Evolutionary conservation across 257 asterid species (phyloP), one percentile per base, ranked within the genome.

Genomic region (Fraxinus excelsior): DNA sequence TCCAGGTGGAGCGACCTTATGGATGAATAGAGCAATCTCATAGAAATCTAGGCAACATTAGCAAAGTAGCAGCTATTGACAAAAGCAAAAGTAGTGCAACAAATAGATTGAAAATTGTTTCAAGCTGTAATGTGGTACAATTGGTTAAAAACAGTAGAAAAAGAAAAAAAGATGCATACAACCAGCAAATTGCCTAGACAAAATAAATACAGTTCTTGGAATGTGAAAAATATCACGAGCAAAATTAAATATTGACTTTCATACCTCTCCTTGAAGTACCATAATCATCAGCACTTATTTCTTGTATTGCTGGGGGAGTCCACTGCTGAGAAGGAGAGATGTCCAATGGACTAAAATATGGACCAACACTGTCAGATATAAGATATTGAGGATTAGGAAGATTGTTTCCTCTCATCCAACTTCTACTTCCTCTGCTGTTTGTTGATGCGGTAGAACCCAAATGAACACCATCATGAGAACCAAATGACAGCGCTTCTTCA

Each of bases 261-360:
- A 73, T 87, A 96, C 99, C 97, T 90, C 92, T 87, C 78, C 89
- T 86, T 23, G 97, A 86, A 70, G 85, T 78, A 78, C 82, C 89
- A 81, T 85, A 88, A 79, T 93, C 95, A 86, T 89, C 94, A 32
- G 80, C 78, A 72, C 84, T 91, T 79, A 93, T 93, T 83, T 93
- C 98, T 85, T 96, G 99, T 68, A 91, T 76, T 29, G 89, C 86
- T 16, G 98, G 97, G 13, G 99, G 95, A 73, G 91, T 90, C 98
- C 97, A 91, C 72, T 88, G 99, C 78, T 85, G 97, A 13, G 82
- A 77, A 18, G 97, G 96, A 74, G 98, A 93, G 75, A 91, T 81
- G 32, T 96, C 98, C 62, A 96, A 90, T 46, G 97, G 99, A 80
- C 99, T 90, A 72, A 80, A 82, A 81, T 90, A 86, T 56, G 89